These are phyloP conservation scores for Elsinoe australis DNA, from an alignment of 2,329 filamentous ascomycete genomes.

Conservation along the genomic window DNA sequence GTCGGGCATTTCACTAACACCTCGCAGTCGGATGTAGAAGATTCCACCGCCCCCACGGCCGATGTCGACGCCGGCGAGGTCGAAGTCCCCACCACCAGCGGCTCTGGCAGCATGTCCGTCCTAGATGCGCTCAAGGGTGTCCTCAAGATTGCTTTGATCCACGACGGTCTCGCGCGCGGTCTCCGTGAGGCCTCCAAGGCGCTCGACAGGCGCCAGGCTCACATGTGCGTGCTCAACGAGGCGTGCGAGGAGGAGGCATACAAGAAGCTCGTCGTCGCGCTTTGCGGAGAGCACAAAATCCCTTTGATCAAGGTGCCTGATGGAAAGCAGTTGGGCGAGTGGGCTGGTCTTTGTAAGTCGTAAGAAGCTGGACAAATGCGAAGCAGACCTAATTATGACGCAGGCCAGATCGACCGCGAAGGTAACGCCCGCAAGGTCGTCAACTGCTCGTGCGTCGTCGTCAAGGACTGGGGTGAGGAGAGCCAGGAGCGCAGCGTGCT, in stretches of 20 bases:
- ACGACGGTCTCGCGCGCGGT: constrained; percentile 97
- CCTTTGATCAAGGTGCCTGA: constrained; percentile 99
- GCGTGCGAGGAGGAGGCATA: constrained; percentile 99
- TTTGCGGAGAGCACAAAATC: constrained; percentile 99
- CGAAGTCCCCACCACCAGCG: constrained; percentile 86
- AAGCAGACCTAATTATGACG: constrained; percentile 20
- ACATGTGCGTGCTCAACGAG: constrained; percentile 99
- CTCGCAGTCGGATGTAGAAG: constrained; percentile 98
- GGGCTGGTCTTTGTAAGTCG: constrained; percentile 95
- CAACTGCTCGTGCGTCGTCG: constrained; percentile 99
- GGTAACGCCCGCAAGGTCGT: constrained; percentile 99
- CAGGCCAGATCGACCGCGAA: constrained; percentile 97
- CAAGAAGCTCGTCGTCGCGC: constrained; percentile 99
- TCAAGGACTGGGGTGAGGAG: constrained; percentile 99
- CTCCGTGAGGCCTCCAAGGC: constrained; percentile 98
- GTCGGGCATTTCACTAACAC: no score
- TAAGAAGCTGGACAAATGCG: constrained; percentile 19
- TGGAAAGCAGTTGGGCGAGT: constrained; percentile 99
- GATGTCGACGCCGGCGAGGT: constrained; percentile 65
- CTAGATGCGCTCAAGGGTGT: constrained; percentile 98
- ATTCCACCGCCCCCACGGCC: constrained; percentile 76
- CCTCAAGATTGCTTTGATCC: constrained; percentile 96
- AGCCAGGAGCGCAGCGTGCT: constrained; percentile 97
- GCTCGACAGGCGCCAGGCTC: constrained; percentile 94
- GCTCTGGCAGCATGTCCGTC: constrained; percentile 81